These are phyloP conservation scores for Diaporthe vexans DNA, from an alignment of 2,329 filamentous ascomycete species.

Conservation along the genomic window DNA sequence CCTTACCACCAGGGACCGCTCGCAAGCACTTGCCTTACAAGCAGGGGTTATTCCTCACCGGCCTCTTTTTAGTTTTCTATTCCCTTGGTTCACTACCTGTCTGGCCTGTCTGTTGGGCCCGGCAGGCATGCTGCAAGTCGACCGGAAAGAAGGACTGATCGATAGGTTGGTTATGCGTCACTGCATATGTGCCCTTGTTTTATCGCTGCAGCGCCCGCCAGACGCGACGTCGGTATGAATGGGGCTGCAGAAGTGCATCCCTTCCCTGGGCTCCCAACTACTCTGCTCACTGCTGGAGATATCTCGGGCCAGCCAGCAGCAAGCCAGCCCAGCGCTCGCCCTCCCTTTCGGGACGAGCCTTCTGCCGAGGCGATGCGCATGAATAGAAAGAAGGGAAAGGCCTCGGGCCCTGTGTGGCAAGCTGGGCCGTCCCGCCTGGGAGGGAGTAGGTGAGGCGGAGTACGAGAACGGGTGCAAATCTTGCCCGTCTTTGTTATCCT, in stretches of 20 bases:
- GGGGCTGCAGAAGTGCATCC: background rate
- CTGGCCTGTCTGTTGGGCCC: background rate
- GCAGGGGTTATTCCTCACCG: background rate
- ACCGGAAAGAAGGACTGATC: background rate
- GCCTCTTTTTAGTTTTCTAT: background rate
- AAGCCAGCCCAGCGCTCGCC: background rate
- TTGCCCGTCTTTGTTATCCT: slow-evolving; percentile 8
- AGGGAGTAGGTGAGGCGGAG: background rate
- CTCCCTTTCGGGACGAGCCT: slow-evolving; percentile 29
- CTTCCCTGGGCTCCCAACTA: background rate
- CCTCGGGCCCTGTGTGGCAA: background rate
- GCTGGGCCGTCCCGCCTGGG: slow-evolving; percentile 30
- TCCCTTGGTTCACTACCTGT: background rate
- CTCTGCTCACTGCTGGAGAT: background rate
- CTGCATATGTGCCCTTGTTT: background rate
- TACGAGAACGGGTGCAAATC: background rate
- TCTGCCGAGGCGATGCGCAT: slow-evolving; percentile 11
- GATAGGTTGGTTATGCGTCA: background rate
- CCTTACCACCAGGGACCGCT: background rate
- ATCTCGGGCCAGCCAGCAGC: background rate
- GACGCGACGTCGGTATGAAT: slow-evolving; percentile 1
- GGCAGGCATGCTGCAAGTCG: background rate
- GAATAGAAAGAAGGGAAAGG: background rate
- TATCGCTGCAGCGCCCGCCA: background rate
- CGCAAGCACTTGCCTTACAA: slow-evolving; percentile 16